Percentiles rank a stretch among this genome's conserved stretches.
These are phyloP conservation scores for Lipomyces spencermartinsiae DNA, from an alignment of 805 yeast species.

Conservation along the genomic window DNA sequence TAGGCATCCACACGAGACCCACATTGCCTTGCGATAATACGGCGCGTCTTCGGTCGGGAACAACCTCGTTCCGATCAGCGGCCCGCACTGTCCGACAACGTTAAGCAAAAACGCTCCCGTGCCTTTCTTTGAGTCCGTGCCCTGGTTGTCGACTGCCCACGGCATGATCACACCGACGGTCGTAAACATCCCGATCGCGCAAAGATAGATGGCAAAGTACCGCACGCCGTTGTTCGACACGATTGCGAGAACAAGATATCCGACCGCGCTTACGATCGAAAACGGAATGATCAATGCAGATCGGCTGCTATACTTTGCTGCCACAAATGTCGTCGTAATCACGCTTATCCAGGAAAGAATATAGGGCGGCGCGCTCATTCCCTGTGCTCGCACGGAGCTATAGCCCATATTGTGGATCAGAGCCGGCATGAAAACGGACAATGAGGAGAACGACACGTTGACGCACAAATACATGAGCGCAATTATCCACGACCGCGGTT, in stretches of 20 bases:
- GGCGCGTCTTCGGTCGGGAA: not conserved
- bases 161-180: not conserved
- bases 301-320: too few species aligned
- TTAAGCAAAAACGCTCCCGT: not conserved
- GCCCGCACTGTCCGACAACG: conserved; percentile 2
- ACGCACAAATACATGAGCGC: conserved; percentile 7
- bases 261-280: too few species aligned
- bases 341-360: not conserved
- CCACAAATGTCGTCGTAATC: conserved; percentile 1
- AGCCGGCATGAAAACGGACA: not conserved
- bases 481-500: conserved; percentile 1
- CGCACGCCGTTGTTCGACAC: not conserved
- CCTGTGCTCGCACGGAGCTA: not conserved
- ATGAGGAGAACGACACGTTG: conserved; percentile 6
- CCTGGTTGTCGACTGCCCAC: conserved; percentile 4
- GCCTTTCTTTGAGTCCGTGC: not conserved
- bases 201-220: not conserved
- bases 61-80: conserved; percentile 2
- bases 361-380: not conserved
- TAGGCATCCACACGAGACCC: too few species aligned
- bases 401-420: not conserved
- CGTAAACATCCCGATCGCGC: not conserved
- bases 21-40: not conserved
- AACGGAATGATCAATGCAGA: too few species aligned
- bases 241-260: not conserved